These are phyloP conservation scores for Otatea glauca DNA, from an alignment of 176 grass and related monocot species.

Conservation along the genomic window DNA sequence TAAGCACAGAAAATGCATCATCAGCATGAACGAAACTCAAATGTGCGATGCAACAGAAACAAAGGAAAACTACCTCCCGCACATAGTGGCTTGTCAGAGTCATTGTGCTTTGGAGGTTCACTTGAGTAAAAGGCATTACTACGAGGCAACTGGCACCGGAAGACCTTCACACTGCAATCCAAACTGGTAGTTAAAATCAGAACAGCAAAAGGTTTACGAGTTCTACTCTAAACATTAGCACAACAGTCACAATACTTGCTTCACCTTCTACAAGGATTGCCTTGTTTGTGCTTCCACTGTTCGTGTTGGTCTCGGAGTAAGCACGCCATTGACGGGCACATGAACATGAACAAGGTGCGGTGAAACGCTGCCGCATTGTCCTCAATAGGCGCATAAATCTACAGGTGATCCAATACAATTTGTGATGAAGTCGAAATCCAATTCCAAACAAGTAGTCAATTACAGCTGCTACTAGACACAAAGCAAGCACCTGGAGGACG, in stretches of 20 bases:
- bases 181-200: constrained; percentile 40
- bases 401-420: constrained; percentile 5
- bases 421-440: constrained; percentile 2
- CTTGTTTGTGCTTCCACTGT: constrained; percentile 73
- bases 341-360: constrained; percentile 77
- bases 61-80: constrained; percentile 64
- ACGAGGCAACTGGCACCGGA: constrained; percentile 81
- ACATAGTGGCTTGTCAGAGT: constrained; percentile 65
- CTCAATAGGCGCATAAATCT: constrained; percentile 75
- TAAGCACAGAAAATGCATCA: not conserved
- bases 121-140: constrained; percentile 76
- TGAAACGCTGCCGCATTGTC: constrained; percentile 72
- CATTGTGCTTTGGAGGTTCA: constrained; percentile 58
- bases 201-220: constrained; percentile 15
- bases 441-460: constrained; percentile 3
- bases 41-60: not conserved
- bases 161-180: constrained; percentile 76
- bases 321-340: constrained; percentile 86
- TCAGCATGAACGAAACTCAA: not conserved
- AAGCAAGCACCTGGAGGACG: constrained; percentile 69
- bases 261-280: constrained; percentile 74
- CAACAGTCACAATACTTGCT: not conserved
- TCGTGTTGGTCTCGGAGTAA: constrained; percentile 86
- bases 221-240: not conserved
- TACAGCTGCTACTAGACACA: constrained; percentile 6